phyloP scores from a whole-genome alignment of 495 filamentous ascomycete genomes.

The Neurospora sp. region DNA sequence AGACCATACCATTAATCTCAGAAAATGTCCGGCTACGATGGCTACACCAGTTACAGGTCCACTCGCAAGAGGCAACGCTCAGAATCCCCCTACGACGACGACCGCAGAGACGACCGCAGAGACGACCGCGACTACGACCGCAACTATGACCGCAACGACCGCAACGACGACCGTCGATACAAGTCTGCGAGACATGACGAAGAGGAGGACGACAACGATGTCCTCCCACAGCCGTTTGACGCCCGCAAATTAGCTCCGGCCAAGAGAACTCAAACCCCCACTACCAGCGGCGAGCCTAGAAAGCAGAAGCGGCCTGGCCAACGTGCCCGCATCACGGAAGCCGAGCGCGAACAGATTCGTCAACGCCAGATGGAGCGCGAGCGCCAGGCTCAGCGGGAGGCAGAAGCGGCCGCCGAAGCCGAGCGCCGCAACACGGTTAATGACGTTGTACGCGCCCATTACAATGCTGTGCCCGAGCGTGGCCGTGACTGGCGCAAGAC shows the following conservation, averaged over 20 bases:
- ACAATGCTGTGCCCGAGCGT: slow-evolving; percentile 89
- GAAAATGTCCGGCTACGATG: slow-evolving; percentile 19
- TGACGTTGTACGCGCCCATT: slow-evolving; percentile 83
- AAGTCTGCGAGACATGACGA: slow-evolving; percentile 1
- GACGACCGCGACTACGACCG: slow-evolving; percentile 1
- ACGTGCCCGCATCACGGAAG: slow-evolving; percentile 62
- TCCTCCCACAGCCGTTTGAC: slow-evolving; percentile 45
- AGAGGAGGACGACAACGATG: slow-evolving; percentile 18
- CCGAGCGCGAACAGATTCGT: slow-evolving; percentile 57
- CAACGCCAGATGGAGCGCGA: slow-evolving; percentile 58
- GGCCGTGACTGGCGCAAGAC: slow-evolving; percentile 92
- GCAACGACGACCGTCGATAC: not conserved
- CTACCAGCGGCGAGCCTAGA: slow-evolving; percentile 37
- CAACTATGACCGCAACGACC: slow-evolving; percentile 6
- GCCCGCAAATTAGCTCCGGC: slow-evolving; percentile 44
- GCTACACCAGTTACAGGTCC: slow-evolving; percentile 2
- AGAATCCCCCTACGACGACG: not conserved
- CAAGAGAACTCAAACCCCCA: slow-evolving; percentile 34
- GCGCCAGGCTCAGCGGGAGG: slow-evolving; percentile 44
- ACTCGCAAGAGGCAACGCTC: slow-evolving; percentile 4
- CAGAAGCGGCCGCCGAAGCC: slow-evolving; percentile 28
- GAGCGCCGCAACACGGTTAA: slow-evolving; percentile 48
- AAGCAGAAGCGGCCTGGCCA: slow-evolving; percentile 82
- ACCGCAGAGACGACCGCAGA: not conserved
- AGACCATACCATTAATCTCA: not conserved